These are phyloP conservation scores for Capsicum baccatum DNA, from an alignment of 257 asterid species.

Conservation along the genomic window DNA sequence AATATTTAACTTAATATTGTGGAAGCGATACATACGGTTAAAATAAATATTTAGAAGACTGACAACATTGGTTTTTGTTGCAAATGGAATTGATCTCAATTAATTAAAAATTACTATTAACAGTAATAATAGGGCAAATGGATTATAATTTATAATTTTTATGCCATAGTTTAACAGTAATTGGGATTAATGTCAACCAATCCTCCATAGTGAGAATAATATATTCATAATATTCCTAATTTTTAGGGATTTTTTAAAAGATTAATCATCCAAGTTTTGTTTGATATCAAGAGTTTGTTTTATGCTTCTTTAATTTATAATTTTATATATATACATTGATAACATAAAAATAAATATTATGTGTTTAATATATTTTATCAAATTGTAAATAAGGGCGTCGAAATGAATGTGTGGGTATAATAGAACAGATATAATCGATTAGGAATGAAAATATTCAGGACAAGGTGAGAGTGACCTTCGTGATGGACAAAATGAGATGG, in stretches of 20 bases:
- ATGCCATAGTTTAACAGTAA: not conserved
- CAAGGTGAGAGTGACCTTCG: too few species aligned
- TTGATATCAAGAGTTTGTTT: not conserved
- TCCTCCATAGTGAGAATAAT: slow-evolving; percentile 39
- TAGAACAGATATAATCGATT: too few species aligned
- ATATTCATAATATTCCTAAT: slow-evolving; percentile 17
- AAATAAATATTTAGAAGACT: not conserved
- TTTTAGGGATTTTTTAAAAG: slow-evolving; percentile 16
- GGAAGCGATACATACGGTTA: slow-evolving; percentile 26
- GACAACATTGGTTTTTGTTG: slow-evolving; percentile 14
- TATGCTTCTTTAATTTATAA: not conserved
- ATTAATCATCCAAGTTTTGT: not conserved
- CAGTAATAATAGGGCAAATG: too few species aligned
- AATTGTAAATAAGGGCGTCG: too few species aligned
- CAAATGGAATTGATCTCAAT: not conserved
- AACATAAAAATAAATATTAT: not conserved
- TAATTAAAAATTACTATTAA: too few species aligned
- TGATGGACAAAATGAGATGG: too few species aligned
- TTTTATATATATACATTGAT: not conserved
- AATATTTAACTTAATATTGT: not conserved
- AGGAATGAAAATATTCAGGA: too few species aligned
- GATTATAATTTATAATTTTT: not conserved
- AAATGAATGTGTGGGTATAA: too few species aligned
- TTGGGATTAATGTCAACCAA: slow-evolving; percentile 47
- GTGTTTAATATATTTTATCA: not conserved